Conservation (phyloP, 1,284 basidiomycete species). For the Apiotrichum domesticum region DNA sequence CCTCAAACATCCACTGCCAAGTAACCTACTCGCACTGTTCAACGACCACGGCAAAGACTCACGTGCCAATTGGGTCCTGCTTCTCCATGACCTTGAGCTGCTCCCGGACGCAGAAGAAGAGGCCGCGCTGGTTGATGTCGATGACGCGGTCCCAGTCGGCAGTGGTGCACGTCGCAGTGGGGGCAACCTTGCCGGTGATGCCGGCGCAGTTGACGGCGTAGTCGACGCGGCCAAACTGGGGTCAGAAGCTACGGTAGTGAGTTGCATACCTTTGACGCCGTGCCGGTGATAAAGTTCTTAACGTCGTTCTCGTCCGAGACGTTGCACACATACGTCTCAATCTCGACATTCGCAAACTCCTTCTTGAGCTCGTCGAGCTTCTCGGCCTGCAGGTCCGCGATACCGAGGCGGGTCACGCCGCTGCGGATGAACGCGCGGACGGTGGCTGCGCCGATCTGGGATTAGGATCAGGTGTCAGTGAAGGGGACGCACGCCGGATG, state of each 20-base stretch:
- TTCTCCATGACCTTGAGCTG: conserved; percentile 18
- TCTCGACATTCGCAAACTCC: neutral
- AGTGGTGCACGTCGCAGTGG: conserved; percentile 6
- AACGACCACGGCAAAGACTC: neutral
- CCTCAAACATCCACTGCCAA: too few species aligned
- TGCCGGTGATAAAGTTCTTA: neutral
- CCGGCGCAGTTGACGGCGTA: conserved; percentile 33
- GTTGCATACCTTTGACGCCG: neutral
- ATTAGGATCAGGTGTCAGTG: neutral
- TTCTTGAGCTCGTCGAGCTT: neutral
- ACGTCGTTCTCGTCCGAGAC: conserved; percentile 9
- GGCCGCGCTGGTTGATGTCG: conserved; percentile 24
- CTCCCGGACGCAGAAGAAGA: conserved; percentile 20
- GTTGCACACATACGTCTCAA: conserved; percentile 7
- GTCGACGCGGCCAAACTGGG: conserved; percentile 28
- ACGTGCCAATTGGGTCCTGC: conserved; percentile 12
- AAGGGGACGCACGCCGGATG: conserved; percentile 14
- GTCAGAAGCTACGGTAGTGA: neutral
- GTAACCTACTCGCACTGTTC: neutral
- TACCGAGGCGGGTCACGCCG: conserved; percentile 7
- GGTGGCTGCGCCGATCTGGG: conserved; percentile 10
- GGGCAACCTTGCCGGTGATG: conserved; percentile 17
- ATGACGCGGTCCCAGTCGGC: conserved; percentile 30
- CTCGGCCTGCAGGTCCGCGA: conserved; percentile 5
- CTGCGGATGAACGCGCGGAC: conserved; percentile 7